These are phyloP conservation scores for Adansonia rubrostipa DNA, from an alignment of 441 rosid genomes.

Conservation along the genomic window DNA sequence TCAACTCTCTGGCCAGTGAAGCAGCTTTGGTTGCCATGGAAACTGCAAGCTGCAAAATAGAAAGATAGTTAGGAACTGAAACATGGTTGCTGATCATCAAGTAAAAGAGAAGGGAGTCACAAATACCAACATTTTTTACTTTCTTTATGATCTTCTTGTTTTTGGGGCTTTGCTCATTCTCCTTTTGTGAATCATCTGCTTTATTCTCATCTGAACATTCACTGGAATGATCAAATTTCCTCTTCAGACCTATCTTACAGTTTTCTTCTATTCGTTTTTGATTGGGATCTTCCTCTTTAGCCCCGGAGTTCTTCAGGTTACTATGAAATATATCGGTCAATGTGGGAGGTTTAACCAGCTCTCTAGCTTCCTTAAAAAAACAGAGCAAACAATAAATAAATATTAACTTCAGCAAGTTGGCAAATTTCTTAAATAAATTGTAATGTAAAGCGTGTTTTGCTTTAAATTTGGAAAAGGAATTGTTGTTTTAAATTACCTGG, in stretches of 20 bases:
- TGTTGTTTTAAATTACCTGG: conserved; percentile 49
- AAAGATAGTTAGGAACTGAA: neutral
- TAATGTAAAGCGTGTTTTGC: neutral
- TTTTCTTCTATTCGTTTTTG: conserved; percentile 30
- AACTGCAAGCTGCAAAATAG: conserved; percentile 61
- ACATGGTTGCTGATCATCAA: neutral
- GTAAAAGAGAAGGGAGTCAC: neutral
- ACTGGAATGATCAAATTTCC: conserved; percentile 55
- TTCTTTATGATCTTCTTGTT: conserved; percentile 57
- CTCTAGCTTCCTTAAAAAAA: conserved; percentile 71
- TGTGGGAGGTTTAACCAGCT: conserved; percentile 80
- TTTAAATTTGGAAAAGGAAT: neutral
- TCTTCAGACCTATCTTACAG: conserved; percentile 51
- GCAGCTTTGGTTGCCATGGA: conserved; percentile 83
- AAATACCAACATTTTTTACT: conserved; percentile 67
- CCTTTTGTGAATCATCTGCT: conserved; percentile 41
- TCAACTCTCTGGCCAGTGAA: conserved; percentile 80
- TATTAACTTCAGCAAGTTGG: conserved; percentile 7
- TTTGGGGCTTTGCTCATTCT: conserved; percentile 42
- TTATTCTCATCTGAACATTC: conserved; percentile 40
- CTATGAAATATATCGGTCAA: conserved; percentile 65
- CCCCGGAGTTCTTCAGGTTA: conserved; percentile 46
- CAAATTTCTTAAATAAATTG: neutral
- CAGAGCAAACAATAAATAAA: conserved; percentile 14
- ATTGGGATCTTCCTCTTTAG: conserved; percentile 35